Evolutionary conservation across 2,329 filamentous ascomycete species (phyloP).

Genomic region (Coleophoma eucalyptorum): DNA sequence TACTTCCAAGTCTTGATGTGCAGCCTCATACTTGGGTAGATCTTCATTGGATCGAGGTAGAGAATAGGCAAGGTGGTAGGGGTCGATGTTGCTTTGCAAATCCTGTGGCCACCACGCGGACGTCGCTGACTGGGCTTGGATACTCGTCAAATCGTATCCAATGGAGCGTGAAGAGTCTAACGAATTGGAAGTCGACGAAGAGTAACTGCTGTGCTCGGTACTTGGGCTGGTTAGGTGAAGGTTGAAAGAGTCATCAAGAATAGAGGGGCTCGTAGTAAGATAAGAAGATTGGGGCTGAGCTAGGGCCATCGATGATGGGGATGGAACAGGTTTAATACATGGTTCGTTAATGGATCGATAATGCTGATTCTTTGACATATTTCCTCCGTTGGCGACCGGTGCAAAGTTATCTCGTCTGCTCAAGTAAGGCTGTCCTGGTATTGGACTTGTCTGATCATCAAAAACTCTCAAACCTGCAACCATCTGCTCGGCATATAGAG

Average conservation of each 20-base stretch:
- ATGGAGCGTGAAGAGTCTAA: conserved; percentile 3
- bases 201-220: conserved; percentile 11
- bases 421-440: conserved; percentile 15
- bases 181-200: conserved; percentile 4
- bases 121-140: neutral
- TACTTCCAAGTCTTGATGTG: conserved; percentile 2
- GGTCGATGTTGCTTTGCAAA: neutral
- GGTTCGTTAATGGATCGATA: conserved; percentile 6
- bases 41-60: conserved; percentile 9
- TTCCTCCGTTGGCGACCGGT: conserved; percentile 12
- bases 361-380: conserved; percentile 8
- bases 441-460: conserved; percentile 10
- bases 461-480: conserved; percentile 8
- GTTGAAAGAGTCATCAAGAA: conserved; percentile 3
- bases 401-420: conserved; percentile 16
- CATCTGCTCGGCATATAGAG: neutral
- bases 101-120: conserved; percentile 10
- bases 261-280: conserved; percentile 1
- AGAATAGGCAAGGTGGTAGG: conserved; percentile 5
- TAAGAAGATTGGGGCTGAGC: conserved; percentile 6
- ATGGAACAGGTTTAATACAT: conserved; percentile 1
- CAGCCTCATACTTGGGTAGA: conserved; percentile 6
- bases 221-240: conserved; percentile 8
- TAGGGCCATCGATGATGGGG: conserved; percentile 1
- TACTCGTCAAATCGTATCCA: neutral